Evolutionary conservation across 164 flowering plant genomes (phyloP).

Genomic region (Berberis thunbergii): DNA sequence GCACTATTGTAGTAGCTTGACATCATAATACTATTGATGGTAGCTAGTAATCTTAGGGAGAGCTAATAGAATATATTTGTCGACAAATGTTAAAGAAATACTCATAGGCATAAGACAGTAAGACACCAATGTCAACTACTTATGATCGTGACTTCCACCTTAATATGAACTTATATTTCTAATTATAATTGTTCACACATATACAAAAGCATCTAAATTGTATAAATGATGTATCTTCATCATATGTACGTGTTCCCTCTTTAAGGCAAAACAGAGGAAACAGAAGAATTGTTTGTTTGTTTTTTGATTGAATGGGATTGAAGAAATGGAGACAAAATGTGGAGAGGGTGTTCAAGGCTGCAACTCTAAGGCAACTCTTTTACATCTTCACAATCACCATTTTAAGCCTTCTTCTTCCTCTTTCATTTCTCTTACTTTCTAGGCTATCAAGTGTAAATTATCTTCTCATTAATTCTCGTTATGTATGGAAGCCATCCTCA

Average conservation of each 20-base stretch:
- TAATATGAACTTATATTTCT: not conserved
- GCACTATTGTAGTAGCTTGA: no score
- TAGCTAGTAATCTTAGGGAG: no score
- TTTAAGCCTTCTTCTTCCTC: constrained; percentile 67
- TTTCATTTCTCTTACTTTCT: constrained; percentile 68
- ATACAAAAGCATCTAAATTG: not conserved
- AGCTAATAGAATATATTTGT: no score
- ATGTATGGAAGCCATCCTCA: constrained; percentile 13
- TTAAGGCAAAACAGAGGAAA: not conserved
- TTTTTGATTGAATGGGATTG: constrained; percentile 14
- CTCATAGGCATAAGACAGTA: no score
- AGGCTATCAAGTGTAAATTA: constrained; percentile 41
- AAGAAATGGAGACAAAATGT: constrained; percentile 21
- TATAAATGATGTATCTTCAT: not conserved
- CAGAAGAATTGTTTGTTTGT: not conserved
- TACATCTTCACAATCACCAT: constrained; percentile 44
- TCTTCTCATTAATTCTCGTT: constrained; percentile 13
- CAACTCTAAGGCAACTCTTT: constrained; percentile 20
- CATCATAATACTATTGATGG: no score
- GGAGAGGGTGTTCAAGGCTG: constrained; percentile 10
- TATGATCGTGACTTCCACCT: constrained; percentile 19
- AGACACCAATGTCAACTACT: constrained; percentile 6
- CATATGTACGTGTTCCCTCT: not conserved
- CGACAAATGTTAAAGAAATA: no score
- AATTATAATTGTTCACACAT: not conserved